Base-by-base conservation (phyloP, 768 basidiomycete species). In the Suillus variegatus region DNA sequence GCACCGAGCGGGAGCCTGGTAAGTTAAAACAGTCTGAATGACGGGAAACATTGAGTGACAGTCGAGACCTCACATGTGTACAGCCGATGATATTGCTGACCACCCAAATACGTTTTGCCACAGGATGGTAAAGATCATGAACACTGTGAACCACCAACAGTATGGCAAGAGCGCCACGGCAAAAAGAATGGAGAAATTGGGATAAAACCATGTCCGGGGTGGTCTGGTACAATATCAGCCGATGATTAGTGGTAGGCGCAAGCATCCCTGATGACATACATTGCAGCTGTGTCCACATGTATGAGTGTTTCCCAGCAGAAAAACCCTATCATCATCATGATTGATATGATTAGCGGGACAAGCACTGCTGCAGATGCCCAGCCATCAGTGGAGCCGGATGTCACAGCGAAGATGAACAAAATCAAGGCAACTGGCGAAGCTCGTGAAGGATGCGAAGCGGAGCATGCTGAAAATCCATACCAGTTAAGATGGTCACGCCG, bases 271-370 rank as follows among this genome's bases (percentile, higher is more conserved):
- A 18, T 20, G 16, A 71, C 80, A 51, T 68, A 82, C 82, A 84
- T 70, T 6, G 81, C 79, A 14, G 86, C 85, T 6, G 69, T 71
- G 12, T 82, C 73, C 18, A 69, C 67, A 2, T 80, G 81, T 16
- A 85, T 71, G 0, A 67, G 55, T 10, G 79, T 73, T 67, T 88
- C 85, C 80, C 82, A 87, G 61, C 78, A 74, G 73, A 88, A 84
- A 76, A 88, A 88, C 1, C 62, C 73, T 28, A 73, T 67, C 41
- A 75, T 68, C 13, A 84, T 66, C 10, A 80, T 41, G 64, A 84
- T 70, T 6, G 85, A 82, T 41, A 86, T 67, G 12, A 85, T 71
- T 44, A 88, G 74, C 0, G 84, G 81, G 6, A 74, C 77, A 58
- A 87, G 71, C 63, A 86, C 83, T 16, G 72, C 66, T 6, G 82